Percentiles rank a stretch among this genome's conserved stretches.
Conservation (phyloP, 140 eudicot genomes). For the Senecio squalidus region DNA sequence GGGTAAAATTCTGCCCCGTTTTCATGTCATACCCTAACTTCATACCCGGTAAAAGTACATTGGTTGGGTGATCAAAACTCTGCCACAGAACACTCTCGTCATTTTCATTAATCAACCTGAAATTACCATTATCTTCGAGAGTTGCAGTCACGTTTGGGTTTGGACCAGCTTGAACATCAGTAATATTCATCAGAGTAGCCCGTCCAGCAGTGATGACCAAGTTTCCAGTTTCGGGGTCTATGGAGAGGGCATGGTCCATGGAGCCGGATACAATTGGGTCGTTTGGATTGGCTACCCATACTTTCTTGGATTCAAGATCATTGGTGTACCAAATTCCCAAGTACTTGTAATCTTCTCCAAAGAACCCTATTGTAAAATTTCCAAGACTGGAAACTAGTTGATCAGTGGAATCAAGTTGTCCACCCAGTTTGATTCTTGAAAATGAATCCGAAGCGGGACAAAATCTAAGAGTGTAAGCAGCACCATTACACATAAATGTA, state of each 20-base stretch:
- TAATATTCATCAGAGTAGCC: slow-evolving; percentile 14
- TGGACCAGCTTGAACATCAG: slow-evolving; percentile 22
- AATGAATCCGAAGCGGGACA: slow-evolving; percentile 13
- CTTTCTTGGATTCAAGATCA: slow-evolving; percentile 15
- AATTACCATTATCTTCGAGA: slow-evolving; percentile 37
- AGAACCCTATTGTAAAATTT: slow-evolving; percentile 43
- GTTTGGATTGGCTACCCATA: slow-evolving; percentile 48
- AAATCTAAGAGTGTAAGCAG: slow-evolving; percentile 20
- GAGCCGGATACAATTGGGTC: slow-evolving; percentile 13
- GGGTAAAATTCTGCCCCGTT: slow-evolving; percentile 31
- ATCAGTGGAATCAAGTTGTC: slow-evolving; percentile 17
- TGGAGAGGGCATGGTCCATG: slow-evolving; percentile 11
- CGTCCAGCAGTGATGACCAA: slow-evolving; percentile 14
- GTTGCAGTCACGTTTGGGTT: slow-evolving; percentile 27
- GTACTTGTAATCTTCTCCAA: not conserved
- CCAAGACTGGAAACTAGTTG: slow-evolving; percentile 33
- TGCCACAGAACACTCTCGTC: slow-evolving; percentile 42
- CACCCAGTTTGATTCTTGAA: slow-evolving; percentile 34
- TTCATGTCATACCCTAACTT: slow-evolving; percentile 37
- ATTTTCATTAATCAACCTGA: slow-evolving; percentile 23
- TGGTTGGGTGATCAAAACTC: slow-evolving; percentile 53
- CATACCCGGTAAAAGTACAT: slow-evolving; percentile 57
- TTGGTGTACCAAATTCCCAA: slow-evolving; percentile 52
- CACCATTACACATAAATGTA: slow-evolving; percentile 6
- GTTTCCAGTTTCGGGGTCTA: slow-evolving; percentile 25